Base-by-base conservation (phyloP, 768 basidiomycete species). In the Pleurotus sapidus region DNA sequence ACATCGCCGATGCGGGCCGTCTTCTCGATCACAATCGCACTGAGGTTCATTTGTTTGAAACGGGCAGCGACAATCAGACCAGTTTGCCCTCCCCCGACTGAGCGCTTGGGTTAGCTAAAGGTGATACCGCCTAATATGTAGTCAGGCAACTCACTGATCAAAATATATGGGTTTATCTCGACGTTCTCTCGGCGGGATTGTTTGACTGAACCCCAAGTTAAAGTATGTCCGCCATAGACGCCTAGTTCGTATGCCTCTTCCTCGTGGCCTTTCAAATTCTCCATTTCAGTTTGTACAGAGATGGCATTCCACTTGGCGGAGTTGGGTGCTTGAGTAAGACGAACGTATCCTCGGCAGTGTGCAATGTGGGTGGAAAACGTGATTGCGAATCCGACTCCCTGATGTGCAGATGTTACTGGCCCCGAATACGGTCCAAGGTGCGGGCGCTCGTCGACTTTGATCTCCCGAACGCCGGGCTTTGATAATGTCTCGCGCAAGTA, bases 21-120 rank as follows among this genome's bases (percentile, higher is more conserved):
- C 9, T 56, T 63, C 53, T 80, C 78, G 14, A 81, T 63, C 1
- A 79, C 62, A 1, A 81, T 63, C 3, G 73, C 55, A 1, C 63
- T 66, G 8, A 79, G 72, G 8, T 72, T 63, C 70, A 78, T 72
- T 40, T 75, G 69, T 56, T 72, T 70, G 57, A 80, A 71, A 1
- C 77, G 71, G 4, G 79, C 77, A 0, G 72, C 79, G 6, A 77
- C 57, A 11, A 69, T 69, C n/a, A 81, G 63, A 8, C 79, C 79
- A 14, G 66, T 71, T 56, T 80, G 79, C 0, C 75, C 79, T 0
- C 57, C 76, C 20, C 79, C 79, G n/a, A 80, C 77, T 77, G 47
- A 8, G 14, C 42, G 11, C 11, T 15, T 2, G 11, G 24, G 27
- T 23, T 7, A 20, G 49, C 49, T n/a, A 53, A 49, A 27, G 34